Evolutionary conservation across 2,329 filamentous ascomycete species (phyloP), one percentile per base, ranked within the genome.

Genomic region (Xylogone sp.): DNA sequence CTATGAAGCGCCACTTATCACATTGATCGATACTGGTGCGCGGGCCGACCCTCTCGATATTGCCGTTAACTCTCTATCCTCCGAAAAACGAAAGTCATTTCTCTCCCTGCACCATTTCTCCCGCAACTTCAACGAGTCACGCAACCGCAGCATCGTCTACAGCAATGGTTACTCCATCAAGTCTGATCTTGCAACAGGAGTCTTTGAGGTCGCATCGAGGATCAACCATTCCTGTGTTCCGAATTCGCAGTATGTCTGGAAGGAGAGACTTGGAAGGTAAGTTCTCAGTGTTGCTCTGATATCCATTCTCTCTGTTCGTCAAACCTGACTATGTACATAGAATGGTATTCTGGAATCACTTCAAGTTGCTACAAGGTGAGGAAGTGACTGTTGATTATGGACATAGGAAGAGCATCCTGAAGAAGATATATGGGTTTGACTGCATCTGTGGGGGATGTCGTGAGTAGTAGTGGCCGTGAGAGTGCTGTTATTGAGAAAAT

Each of bases 371-470:
- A 39, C 42, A 48, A 20, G 60, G 61, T 9, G 62, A 64, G 46
- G 62, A 64, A 45, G 52, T 64, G 9, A 60, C 57, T 9, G 53
- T 64, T 16, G 57, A 62, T 54, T 65, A 65, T 54, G 61, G 61
- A 13, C 57, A 63, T 46, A 47, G 46, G 13, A 53, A 42, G 21
- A 51, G 31, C 22, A 27, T 43, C 8, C 44, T 63, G 48, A 54
- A 57, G 50, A 54, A 34, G 18, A 57, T 53, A 21, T 65, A 63
- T 53, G 62, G 62, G 1, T 64, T 65, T 53, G 62, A 59, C 9
- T 64, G 62, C 52, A 21, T 29, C 18, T 65, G 62, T 56, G 55
- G 54, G 6, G 53, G 49, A 9, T 60, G 58, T 49, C 24, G 24
- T 27, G 24, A 27, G 24, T 5, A 27, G 24, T 27, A 27, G 24